Conservation (phyloP, 331 rosid genomes). For the Malus hybrid region DNA sequence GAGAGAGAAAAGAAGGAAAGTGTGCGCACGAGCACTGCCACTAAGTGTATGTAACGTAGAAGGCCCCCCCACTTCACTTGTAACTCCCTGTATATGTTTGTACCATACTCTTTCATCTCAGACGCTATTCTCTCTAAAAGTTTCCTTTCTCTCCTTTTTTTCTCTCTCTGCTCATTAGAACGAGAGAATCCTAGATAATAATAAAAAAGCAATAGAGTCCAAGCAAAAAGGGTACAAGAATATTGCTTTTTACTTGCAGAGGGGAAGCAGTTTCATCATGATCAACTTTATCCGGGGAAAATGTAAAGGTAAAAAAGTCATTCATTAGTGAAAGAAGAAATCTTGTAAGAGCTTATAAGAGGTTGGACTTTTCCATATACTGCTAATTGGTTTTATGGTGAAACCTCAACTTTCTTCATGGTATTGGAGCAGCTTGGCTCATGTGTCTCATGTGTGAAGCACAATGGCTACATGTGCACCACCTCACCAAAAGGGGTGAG, state of each 20-base stretch:
- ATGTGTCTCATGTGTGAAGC: too few relatives aligned
- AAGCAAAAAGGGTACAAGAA: conserved; percentile 41
- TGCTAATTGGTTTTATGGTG: too few relatives aligned
- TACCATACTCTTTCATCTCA: not conserved
- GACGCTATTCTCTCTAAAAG: conserved; percentile 23
- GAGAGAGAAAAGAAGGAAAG: not conserved
- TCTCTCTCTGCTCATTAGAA: conserved; percentile 12
- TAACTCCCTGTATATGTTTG: conserved; percentile 18
- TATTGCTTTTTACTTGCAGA: conserved; percentile 26
- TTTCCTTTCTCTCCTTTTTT: conserved; percentile 10
- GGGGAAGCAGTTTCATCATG: not conserved
- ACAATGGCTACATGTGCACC: too few relatives aligned
- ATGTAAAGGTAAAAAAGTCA: too few relatives aligned
- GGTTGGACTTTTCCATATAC: too few relatives aligned
- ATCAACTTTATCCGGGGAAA: not conserved
- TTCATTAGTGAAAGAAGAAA: too few relatives aligned
- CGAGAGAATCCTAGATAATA: conserved; percentile 53
- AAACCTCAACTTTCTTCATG: too few relatives aligned
- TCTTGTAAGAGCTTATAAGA: too few relatives aligned
- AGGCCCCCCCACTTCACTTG: conserved; percentile 26
- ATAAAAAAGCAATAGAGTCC: conserved; percentile 29
- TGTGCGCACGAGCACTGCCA: conserved; percentile 66
- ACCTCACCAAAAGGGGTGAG: too few relatives aligned
- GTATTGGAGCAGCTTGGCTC: too few relatives aligned
- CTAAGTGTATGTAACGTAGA: conserved; percentile 36